Evolutionary conservation across 768 basidiomycete genomes (phyloP).

Genomic region (Porpolomopsis calyptriformis): DNA sequence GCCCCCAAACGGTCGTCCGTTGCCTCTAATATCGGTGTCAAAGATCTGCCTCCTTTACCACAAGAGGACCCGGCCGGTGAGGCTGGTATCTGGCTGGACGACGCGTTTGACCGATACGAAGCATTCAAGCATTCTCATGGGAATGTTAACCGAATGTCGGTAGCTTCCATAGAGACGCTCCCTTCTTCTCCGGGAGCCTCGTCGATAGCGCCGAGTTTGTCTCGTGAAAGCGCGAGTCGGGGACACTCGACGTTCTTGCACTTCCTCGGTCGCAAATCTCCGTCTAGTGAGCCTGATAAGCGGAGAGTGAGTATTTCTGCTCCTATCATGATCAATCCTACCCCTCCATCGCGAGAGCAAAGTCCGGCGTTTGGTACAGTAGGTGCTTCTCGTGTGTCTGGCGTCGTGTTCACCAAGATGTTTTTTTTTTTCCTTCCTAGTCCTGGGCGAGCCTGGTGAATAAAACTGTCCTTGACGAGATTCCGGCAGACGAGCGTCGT

Average conservation of each 20-base stretch:
- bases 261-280: slow-evolving; percentile 58
- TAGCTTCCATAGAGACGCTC: slow-evolving; percentile 46
- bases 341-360: slow-evolving; percentile 29
- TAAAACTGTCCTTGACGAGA: slow-evolving; percentile 67
- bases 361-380: slow-evolving; percentile 66
- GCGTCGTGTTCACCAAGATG: not conserved
- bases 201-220: slow-evolving; percentile 18
- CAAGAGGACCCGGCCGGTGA: slow-evolving; percentile 24
- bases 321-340: slow-evolving; percentile 36
- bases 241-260: slow-evolving; percentile 44
- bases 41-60: slow-evolving; percentile 50
- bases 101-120: slow-evolving; percentile 87
- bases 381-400: slow-evolving; percentile 14
- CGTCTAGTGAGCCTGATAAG: slow-evolving; percentile 37
- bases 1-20: slow-evolving; percentile 30
- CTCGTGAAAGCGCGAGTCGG: slow-evolving; percentile 23
- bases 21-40: slow-evolving; percentile 21
- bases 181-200: slow-evolving; percentile 23
- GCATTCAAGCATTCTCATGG: slow-evolving; percentile 53
- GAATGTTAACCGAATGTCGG: slow-evolving; percentile 43
- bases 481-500: slow-evolving; percentile 68
- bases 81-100: slow-evolving; percentile 46
- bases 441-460: slow-evolving; percentile 94
- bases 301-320: slow-evolving; percentile 51
- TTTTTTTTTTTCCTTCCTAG: slow-evolving; percentile 25